phyloP scores from a whole-genome alignment of 345 rosid genomes.

The Schrenkiella parvula region DNA sequence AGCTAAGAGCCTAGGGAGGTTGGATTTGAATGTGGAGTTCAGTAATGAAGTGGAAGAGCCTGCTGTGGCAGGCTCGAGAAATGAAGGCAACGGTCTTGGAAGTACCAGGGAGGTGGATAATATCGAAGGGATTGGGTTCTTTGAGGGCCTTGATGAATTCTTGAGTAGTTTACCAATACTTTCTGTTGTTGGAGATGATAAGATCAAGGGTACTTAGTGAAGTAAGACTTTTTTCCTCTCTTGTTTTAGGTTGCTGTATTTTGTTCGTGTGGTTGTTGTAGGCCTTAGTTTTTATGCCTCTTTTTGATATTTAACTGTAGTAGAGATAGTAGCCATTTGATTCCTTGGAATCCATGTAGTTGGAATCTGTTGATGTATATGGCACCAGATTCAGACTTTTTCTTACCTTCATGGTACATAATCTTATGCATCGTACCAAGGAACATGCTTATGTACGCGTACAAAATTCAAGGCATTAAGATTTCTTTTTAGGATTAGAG shows the following conservation, averaged over 20 bases:
- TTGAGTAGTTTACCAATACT: constrained; percentile 91
- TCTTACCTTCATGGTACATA: constrained; percentile 3
- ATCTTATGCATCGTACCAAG: constrained; percentile 2
- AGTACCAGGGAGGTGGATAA: constrained; percentile 63
- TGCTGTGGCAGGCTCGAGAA: constrained; percentile 30
- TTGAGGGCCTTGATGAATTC: constrained; percentile 96
- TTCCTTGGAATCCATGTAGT: constrained; percentile 20
- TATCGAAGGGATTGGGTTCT: constrained; percentile 74
- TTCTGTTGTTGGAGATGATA: constrained; percentile 73
- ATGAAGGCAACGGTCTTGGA: constrained; percentile 46
- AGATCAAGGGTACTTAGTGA: constrained; percentile 71
- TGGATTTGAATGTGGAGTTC: constrained; percentile 97
- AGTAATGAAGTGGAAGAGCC: constrained; percentile 84
- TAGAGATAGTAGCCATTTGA: constrained; percentile 13
- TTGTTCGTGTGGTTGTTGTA: constrained; percentile 26
- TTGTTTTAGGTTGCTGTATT: constrained; percentile 15
- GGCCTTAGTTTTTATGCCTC: constrained; percentile 31
- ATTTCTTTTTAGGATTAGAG: neutral
- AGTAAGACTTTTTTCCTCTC: constrained; percentile 35
- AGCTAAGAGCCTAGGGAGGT: constrained; percentile 60
- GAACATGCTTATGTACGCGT: too few species aligned
- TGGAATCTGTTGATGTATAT: constrained; percentile 30
- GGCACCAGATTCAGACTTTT: neutral
- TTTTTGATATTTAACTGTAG: constrained; percentile 32
- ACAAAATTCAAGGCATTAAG: neutral